phyloP scores from a whole-genome alignment of 306 rosid genomes.

The barrel medic (Medicago truncatula) region DNA sequence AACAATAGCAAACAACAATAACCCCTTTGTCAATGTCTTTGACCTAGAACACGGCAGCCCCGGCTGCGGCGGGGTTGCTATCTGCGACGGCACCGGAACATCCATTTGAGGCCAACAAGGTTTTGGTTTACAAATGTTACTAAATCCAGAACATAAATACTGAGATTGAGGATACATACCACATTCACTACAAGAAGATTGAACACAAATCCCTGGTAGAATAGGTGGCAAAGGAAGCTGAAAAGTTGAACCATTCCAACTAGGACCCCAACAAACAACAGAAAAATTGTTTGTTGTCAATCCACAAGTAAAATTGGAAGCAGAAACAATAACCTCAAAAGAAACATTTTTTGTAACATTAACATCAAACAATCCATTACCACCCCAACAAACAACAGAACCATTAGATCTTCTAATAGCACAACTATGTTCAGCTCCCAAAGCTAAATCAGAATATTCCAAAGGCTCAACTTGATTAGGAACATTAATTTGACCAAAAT shows the following conservation, averaged over 20 bases:
- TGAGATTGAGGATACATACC: constrained; percentile 62
- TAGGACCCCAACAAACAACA: constrained; percentile 89
- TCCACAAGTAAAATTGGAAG: constrained; percentile 79
- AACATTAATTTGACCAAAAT: constrained; percentile 64
- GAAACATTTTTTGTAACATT: constrained; percentile 44
- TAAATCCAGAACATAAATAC: constrained; percentile 58
- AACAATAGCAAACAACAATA: constrained; percentile 81
- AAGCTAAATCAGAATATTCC: constrained; percentile 62
- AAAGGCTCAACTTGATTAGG: constrained; percentile 52
- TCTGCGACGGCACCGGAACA: background rate
- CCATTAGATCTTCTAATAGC: constrained; percentile 63
- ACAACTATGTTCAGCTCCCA: constrained; percentile 78
- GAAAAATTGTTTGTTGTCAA: constrained; percentile 60
- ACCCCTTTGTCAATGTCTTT: constrained; percentile 57
- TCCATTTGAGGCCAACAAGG: constrained; percentile 50
- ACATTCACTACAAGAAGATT: constrained; percentile 65
- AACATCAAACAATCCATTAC: constrained; percentile 50
- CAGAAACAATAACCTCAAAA: constrained; percentile 75
- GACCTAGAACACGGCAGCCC: constrained; percentile 42
- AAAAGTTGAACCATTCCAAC: constrained; percentile 54
- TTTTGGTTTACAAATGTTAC: constrained; percentile 58
- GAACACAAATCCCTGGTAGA: constrained; percentile 92
- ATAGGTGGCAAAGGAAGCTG: constrained; percentile 58
- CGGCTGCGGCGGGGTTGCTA: constrained; percentile 11
- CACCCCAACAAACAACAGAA: constrained; percentile 87